Evolutionary conservation across 495 filamentous ascomycete genomes (phyloP).

Genomic region (Letharia columbiana): DNA sequence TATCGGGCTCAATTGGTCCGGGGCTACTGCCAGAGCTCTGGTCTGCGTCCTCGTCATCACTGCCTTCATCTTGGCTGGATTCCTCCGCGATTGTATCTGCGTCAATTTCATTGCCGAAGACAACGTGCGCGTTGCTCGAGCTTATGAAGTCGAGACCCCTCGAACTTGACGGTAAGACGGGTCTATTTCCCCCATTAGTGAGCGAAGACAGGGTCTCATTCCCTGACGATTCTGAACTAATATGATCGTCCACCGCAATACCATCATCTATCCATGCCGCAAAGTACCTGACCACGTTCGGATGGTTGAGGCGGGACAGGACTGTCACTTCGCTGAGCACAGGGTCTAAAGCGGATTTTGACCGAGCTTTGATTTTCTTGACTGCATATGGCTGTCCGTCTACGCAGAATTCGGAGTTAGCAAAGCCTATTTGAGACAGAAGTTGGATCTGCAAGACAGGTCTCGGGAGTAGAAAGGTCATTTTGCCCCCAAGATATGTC

Average conservation of each 20-base stretch:
- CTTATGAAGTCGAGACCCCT: slow-evolving; percentile 90
- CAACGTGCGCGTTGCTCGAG: slow-evolving; percentile 42
- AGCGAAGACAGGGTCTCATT: slow-evolving; percentile 38
- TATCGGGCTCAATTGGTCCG: neutral
- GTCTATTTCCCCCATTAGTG: slow-evolving; percentile 13
- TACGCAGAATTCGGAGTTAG: neutral
- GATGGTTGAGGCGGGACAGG: slow-evolving; percentile 85
- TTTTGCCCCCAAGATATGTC: neutral
- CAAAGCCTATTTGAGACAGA: neutral
- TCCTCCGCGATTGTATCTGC: slow-evolving; percentile 26
- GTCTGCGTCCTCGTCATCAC: slow-evolving; percentile 22
- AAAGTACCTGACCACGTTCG: slow-evolving; percentile 91
- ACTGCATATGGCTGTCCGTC: slow-evolving; percentile 91
- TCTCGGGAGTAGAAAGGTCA: neutral
- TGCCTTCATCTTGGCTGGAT: slow-evolving; percentile 27
- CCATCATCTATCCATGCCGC: slow-evolving; percentile 90
- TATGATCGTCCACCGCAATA: slow-evolving; percentile 47
- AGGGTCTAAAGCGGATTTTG: slow-evolving; percentile 67
- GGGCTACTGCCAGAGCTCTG: neutral
- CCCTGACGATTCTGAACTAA: slow-evolving; percentile 41
- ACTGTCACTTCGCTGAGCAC: slow-evolving; percentile 87
- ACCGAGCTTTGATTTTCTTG: slow-evolving; percentile 86
- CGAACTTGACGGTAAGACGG: slow-evolving; percentile 62
- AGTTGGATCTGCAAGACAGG: neutral
- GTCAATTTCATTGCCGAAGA: slow-evolving; percentile 25